phyloP scores from a whole-genome alignment of 2,329 filamentous ascomycete species.

The Botrytis pseudocinerea region DNA sequence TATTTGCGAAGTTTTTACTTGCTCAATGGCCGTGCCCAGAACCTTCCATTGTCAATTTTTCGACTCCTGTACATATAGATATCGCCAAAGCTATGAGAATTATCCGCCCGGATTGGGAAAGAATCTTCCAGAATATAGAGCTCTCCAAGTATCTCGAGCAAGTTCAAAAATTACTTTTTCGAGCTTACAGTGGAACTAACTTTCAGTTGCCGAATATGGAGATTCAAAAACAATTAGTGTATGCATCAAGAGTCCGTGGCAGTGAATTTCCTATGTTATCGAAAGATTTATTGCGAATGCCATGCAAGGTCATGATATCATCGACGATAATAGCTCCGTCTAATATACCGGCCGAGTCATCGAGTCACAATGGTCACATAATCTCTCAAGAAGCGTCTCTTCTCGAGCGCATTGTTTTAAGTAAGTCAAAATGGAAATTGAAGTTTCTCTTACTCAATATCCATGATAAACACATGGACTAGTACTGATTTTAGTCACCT shows the following conservation, averaged over 20 bases:
- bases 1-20: slow-evolving; percentile 46
- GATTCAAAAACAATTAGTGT: slow-evolving; percentile 20
- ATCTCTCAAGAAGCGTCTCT: neutral
- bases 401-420: neutral
- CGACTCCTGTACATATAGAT: slow-evolving; percentile 42
- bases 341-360: too few species aligned
- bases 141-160: slow-evolving; percentile 47
- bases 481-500: neutral
- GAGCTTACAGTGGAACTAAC: slow-evolving; percentile 26
- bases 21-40: slow-evolving; percentile 48
- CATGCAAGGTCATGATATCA: neutral
- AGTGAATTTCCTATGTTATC: slow-evolving; percentile 20
- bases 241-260: slow-evolving; percentile 18
- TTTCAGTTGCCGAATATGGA: neutral
- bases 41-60: slow-evolving; percentile 40
- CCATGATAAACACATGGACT: neutral
- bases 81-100: slow-evolving; percentile 43
- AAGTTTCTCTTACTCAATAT: neutral
- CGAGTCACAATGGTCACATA: neutral
- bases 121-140: slow-evolving; percentile 50
- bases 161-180: slow-evolving; percentile 47
- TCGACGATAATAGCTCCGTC: too few species aligned
- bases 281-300: neutral
- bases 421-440: neutral
- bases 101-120: slow-evolving; percentile 50